A percentile compares a stretch with the other conserved stretches of the same genome.
Evolutionary conservation across 2,329 filamentous ascomycete species (phyloP).

Genomic region (Fusarium robinianum): DNA sequence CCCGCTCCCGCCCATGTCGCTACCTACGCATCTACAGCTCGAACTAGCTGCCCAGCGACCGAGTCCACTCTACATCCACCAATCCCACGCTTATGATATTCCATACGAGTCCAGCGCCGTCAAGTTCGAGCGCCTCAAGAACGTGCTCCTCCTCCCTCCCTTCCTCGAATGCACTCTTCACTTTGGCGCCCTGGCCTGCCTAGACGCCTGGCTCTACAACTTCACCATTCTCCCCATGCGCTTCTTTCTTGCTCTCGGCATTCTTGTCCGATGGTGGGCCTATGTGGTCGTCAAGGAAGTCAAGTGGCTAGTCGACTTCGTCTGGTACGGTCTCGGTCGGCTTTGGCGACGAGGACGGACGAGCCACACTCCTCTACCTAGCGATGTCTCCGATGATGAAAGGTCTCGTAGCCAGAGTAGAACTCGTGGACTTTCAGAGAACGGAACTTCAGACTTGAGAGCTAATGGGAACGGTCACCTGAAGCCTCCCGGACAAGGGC

Average conservation of each 20-base stretch:
- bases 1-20: constrained; percentile 68
- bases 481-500: constrained; percentile 19
- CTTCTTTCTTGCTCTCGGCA: constrained; percentile 78
- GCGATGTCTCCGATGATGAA: constrained; percentile 43
- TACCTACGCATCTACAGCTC: constrained; percentile 67
- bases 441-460: constrained; percentile 11
- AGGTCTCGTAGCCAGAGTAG: constrained; percentile 48
- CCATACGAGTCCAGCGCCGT: constrained; percentile 92
- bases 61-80: constrained; percentile 68
- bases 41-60: constrained; percentile 66
- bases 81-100: constrained; percentile 58
- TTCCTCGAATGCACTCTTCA: constrained; percentile 82
- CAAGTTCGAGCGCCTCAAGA: constrained; percentile 89
- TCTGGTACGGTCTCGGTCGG: constrained; percentile 78
- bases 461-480: constrained; percentile 21
- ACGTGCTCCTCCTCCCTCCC: constrained; percentile 81
- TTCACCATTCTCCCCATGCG: constrained; percentile 93
- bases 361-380: constrained; percentile 43
- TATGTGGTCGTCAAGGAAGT: constrained; percentile 73
- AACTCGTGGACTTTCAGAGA: constrained; percentile 33
- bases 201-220: constrained; percentile 95
- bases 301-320: constrained; percentile 72
- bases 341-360: constrained; percentile 69
- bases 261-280: constrained; percentile 79
- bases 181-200: constrained; percentile 87